Evolutionary conservation across 495 filamentous ascomycete genomes (phyloP).

Genomic region (Xylaria cubensis): DNA sequence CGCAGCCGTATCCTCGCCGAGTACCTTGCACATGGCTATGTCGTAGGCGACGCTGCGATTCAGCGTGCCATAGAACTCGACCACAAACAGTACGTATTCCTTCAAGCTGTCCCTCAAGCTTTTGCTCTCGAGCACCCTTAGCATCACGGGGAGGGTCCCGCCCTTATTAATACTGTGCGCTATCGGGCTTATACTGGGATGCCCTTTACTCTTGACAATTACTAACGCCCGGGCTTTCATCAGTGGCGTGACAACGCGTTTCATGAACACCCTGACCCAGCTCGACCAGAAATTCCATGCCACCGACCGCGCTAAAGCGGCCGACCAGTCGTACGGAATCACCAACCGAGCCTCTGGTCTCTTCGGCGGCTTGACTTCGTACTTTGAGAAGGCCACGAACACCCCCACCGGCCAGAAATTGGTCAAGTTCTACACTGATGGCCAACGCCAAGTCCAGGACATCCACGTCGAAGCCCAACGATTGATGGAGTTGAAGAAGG

Average conservation of each 20-base stretch:
- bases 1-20: slow-evolving; percentile 91
- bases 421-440: slow-evolving; percentile 80
- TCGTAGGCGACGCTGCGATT: slow-evolving; percentile 81
- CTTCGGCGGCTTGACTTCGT: slow-evolving; percentile 72
- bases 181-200: not conserved
- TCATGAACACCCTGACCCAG: slow-evolving; percentile 72
- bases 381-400: slow-evolving; percentile 90
- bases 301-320: slow-evolving; percentile 73
- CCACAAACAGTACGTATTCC: slow-evolving; percentile 69
- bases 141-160: not conserved
- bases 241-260: slow-evolving; percentile 72
- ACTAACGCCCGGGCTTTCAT: not conserved
- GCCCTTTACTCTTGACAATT: not conserved
- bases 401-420: slow-evolving; percentile 87
- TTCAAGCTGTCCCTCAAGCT: not conserved
- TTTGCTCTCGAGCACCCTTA: not conserved
- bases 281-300: slow-evolving; percentile 86
- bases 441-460: slow-evolving; percentile 85
- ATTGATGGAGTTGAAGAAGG: slow-evolving; percentile 84
- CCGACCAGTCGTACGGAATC: slow-evolving; percentile 79
- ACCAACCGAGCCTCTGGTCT: slow-evolving; percentile 66
- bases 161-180: not conserved
- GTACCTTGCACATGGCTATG: slow-evolving; percentile 93
- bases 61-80: slow-evolving; percentile 87
- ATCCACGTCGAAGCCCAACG: slow-evolving; percentile 89